Evolutionary conservation across 352 stramenopile genomes (phyloP), one percentile per base, ranked within the genome.

Genomic region (Blastocystis sp.): DNA sequence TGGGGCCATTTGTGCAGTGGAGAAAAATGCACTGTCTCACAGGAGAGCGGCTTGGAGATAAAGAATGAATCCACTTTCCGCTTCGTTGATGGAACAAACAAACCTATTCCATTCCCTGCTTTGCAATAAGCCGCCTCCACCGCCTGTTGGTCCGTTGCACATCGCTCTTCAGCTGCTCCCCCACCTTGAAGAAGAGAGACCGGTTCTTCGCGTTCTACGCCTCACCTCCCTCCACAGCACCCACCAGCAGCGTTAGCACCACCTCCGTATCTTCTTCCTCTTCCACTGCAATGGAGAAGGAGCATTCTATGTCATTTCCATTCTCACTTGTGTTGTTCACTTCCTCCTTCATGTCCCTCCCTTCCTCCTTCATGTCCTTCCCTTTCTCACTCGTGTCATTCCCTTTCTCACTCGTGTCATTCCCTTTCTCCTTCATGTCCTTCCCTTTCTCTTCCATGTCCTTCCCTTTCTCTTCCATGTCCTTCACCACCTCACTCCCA

Each of bases 81-180:
- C 48, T 57, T 57, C 48, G 6, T 7, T 57, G 14, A 17, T 57
- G 6, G 14, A 57, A 57, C 48, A 57, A 57, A 57, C 48, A 57
- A 14, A 57, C 48, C 6, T 14, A 17, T 17, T 14, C 6, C 48
- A 57, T 7, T 14, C 6, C 6, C 48, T 14, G 6, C 14, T 70
- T 69, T 66, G 3, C 48, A 10, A 14, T 1, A 57, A 70, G 48
- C n/a, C 74, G 74, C 43, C 74, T 42, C 74, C 74, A 84, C 48
- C 74, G 48, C 14, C 74, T 52, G 69, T 62, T 68, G 10, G 52
- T 68, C 54, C 74, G 10, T 1, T 54, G 10, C 34, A 84, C 42
- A 52, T 84, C 74, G 17, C 34, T 42, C 57, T 54, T 43, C 1
- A 84, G 54, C 34, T 84, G 74, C 66, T 81, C 71, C 4, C 48